Evolutionary conservation across 2,329 filamentous ascomycete genomes (phyloP).

Genomic region (Endoconidiophora polonica): DNA sequence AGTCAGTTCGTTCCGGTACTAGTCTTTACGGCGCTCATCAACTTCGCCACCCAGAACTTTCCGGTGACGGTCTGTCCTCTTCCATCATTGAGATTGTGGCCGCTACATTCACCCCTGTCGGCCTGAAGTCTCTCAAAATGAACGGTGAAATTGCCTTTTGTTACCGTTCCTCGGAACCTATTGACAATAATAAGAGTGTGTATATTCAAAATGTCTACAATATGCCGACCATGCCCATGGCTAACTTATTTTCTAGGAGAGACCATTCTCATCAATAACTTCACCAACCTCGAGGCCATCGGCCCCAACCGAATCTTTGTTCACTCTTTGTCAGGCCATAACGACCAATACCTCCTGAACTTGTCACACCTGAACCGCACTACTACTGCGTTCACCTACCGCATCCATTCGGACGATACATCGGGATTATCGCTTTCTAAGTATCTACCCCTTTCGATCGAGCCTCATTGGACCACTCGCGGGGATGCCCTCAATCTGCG

Average conservation of each 20-base stretch:
- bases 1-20: conserved; percentile 77
- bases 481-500: conserved; percentile 74
- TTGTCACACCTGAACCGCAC: conserved; percentile 56
- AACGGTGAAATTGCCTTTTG: conserved; percentile 79
- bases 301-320: conserved; percentile 89
- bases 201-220: conserved; percentile 14
- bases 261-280: conserved; percentile 73
- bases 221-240: neutral
- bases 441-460: conserved; percentile 57
- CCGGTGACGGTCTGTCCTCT: conserved; percentile 62
- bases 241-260: conserved; percentile 31
- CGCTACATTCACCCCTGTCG: conserved; percentile 61
- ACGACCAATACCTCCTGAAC: conserved; percentile 68
- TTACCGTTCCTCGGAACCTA: conserved; percentile 43
- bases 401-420: conserved; percentile 53
- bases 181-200: conserved; percentile 30
- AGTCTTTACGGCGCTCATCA: conserved; percentile 55
- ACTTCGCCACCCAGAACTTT: conserved; percentile 68
- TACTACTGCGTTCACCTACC: conserved; percentile 80
- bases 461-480: conserved; percentile 68
- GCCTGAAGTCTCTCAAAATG: conserved; percentile 54
- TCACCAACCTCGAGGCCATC: conserved; percentile 73
- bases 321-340: conserved; percentile 40
- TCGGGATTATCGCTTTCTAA: conserved; percentile 27
- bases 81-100: conserved; percentile 89